Evolutionary conservation across 2,329 filamentous ascomycete genomes (phyloP).

Genomic region (Sclerotinia nivalis): DNA sequence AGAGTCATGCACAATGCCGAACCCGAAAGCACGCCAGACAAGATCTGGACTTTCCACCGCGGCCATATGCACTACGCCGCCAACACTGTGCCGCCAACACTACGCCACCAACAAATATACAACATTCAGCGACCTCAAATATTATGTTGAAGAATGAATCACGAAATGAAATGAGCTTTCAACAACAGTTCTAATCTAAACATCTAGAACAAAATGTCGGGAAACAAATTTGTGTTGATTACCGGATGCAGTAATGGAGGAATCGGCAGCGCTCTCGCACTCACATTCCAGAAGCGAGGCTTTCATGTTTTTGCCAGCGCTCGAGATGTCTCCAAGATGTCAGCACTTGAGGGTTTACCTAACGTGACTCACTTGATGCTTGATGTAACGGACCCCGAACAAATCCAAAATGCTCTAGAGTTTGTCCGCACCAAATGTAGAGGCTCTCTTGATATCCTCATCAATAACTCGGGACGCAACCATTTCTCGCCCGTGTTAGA

Average conservation of each 20-base stretch:
- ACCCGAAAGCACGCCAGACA: too few species aligned
- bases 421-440: conserved; percentile 41
- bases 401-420: conserved; percentile 39
- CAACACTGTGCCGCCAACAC: too few species aligned
- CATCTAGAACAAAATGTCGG: background rate
- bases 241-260: conserved; percentile 45
- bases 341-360: conserved; percentile 28
- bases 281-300: conserved; percentile 41
- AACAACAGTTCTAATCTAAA: too few species aligned
- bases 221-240: conserved; percentile 35
- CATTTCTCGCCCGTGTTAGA: conserved; percentile 37
- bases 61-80: too few species aligned
- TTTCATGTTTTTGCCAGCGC: conserved; percentile 45
- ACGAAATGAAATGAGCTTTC: too few species aligned
- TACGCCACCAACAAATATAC: too few species aligned
- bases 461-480: conserved; percentile 48
- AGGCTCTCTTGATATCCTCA: conserved; percentile 46
- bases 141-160: too few species aligned
- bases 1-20: too few species aligned
- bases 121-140: too few species aligned
- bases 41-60: too few species aligned
- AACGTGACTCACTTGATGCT: conserved; percentile 43
- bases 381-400: conserved; percentile 44
- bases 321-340: conserved; percentile 41
- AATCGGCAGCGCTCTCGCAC: conserved; percentile 44